Evolutionary conservation across 106 monocot species (phyloP).

Genomic region (Allium cepa): DNA sequence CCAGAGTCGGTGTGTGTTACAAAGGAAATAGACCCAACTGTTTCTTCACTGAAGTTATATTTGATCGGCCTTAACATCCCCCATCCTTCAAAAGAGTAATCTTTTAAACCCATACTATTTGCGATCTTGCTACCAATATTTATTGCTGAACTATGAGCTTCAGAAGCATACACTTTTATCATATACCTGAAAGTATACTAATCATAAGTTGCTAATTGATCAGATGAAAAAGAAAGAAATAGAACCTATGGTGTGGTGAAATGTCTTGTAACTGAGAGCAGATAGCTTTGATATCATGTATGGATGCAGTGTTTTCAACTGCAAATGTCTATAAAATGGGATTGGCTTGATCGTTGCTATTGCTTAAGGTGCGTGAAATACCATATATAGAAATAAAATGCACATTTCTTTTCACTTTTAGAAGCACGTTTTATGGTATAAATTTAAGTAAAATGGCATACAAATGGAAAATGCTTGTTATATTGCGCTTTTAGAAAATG

Average conservation of each 20-base stretch:
- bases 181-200: constrained; percentile 18
- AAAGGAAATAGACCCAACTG: too few species aligned
- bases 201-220: background rate
- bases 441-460: too few species aligned
- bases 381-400: too few species aligned
- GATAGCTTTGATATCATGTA: constrained; percentile 36
- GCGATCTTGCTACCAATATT: constrained; percentile 30
- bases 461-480: too few species aligned
- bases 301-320: constrained; percentile 28
- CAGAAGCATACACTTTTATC: constrained; percentile 22
- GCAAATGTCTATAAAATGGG: constrained; percentile 43
- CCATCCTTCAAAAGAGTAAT: constrained; percentile 30
- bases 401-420: too few species aligned
- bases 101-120: constrained; percentile 18
- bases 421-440: too few species aligned
- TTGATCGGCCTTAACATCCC: constrained; percentile 45
- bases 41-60: too few species aligned
- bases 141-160: constrained; percentile 20
- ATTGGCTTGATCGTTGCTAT: constrained; percentile 30
- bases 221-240: constrained; percentile 2
- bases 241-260: too few species aligned
- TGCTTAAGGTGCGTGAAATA: constrained; percentile 22
- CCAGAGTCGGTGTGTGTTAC: too few species aligned
- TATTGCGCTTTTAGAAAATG: too few species aligned
- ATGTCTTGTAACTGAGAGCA: too few species aligned